Evolutionary conservation across 495 filamentous ascomycete genomes (phyloP).

Genomic region (Talaromyces adpressus): DNA sequence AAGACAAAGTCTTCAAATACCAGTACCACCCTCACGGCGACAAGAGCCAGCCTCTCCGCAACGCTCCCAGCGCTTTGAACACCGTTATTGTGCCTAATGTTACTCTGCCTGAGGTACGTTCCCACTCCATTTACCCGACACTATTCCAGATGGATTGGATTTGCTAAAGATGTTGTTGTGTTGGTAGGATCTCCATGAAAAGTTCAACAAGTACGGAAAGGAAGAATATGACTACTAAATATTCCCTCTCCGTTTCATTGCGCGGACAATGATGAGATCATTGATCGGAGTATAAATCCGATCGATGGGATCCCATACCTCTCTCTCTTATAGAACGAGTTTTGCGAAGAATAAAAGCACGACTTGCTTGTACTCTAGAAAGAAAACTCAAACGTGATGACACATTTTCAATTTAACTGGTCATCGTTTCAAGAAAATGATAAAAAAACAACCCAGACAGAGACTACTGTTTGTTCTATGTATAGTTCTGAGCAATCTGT

Average conservation of each 20-base stretch:
- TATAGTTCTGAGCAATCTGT: constrained; percentile 10
- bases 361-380: not conserved
- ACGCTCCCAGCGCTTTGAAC: constrained; percentile 92
- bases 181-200: constrained; percentile 75
- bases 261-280: not conserved
- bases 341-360: not conserved
- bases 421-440: not conserved
- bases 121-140: too few species aligned
- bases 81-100: constrained; percentile 89
- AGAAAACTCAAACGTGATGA: not conserved
- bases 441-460: not conserved
- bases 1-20: constrained; percentile 65
- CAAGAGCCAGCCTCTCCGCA: constrained; percentile 62
- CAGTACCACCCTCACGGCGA: constrained; percentile 91
- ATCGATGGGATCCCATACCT: not conserved
- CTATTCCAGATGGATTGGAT: too few species aligned
- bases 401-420: not conserved
- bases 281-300: not conserved
- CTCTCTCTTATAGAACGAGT: constrained; percentile 1
- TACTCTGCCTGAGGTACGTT: constrained; percentile 76
- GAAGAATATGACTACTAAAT: constrained; percentile 53
- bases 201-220: constrained; percentile 99
- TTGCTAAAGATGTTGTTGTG: too few species aligned
- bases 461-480: constrained; percentile 3
- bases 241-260: not conserved